Conservation (phyloP, 2,329 filamentous ascomycete species). For the Penicillium rolfsii region DNA sequence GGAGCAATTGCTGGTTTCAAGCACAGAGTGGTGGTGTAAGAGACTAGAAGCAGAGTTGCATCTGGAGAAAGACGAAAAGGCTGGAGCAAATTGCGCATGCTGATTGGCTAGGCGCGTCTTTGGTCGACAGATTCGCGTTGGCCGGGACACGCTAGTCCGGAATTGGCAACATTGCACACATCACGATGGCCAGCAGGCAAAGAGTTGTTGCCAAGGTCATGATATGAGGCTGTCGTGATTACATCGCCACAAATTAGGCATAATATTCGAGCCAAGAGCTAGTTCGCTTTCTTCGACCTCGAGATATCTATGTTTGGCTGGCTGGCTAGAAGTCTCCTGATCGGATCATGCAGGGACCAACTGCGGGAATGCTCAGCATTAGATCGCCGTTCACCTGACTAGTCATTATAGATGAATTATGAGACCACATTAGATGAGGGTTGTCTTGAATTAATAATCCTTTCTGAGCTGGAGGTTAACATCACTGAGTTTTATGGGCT, state of each 20-base stretch:
- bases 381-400: not conserved
- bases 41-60: conserved; percentile 13
- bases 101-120: conserved; percentile 24
- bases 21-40: not conserved
- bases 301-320: not conserved
- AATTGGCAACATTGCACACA: conserved; percentile 33
- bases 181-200: not conserved
- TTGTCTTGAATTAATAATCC: not conserved
- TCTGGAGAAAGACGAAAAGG: conserved; percentile 18
- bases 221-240: not conserved
- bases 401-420: not conserved
- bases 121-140: conserved; percentile 27
- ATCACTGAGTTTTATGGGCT: no score
- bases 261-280: not conserved
- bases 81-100: conserved; percentile 17
- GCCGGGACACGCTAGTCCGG: conserved; percentile 33
- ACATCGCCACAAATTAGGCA: not conserved
- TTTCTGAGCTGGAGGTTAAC: not conserved
- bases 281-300: not conserved
- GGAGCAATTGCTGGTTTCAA: conserved; percentile 1
- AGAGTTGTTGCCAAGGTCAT: not conserved
- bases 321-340: not conserved
- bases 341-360: not conserved
- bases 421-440: not conserved
- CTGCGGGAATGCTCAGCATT: not conserved